Evolutionary conservation across 2,329 filamentous ascomycete genomes (phyloP).

Genomic region (Dothideomycetidae sp.): DNA sequence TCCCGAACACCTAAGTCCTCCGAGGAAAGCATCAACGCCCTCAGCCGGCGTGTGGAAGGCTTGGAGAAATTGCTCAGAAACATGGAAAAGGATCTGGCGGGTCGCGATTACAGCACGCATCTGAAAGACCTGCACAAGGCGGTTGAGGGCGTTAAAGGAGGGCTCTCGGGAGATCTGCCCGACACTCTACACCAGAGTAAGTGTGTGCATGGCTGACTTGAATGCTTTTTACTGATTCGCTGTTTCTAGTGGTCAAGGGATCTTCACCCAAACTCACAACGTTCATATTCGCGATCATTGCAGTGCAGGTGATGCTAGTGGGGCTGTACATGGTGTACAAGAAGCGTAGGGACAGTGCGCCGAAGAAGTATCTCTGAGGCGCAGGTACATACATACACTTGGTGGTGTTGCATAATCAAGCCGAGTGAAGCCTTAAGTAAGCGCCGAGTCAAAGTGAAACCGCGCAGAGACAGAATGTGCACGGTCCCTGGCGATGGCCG

Average conservation of each 20-base stretch:
- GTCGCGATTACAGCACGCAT: conserved; percentile 42
- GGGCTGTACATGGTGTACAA: conserved; percentile 66
- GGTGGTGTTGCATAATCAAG: too few relatives aligned
- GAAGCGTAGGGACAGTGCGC: conserved; percentile 55
- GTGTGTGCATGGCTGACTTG: conserved; percentile 15
- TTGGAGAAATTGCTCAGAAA: conserved; percentile 38
- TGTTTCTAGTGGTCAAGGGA: conserved; percentile 33
- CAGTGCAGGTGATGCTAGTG: conserved; percentile 57
- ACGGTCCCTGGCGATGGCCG: too few relatives aligned
- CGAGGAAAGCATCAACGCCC: conserved; percentile 11
- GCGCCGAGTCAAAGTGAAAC: too few relatives aligned
- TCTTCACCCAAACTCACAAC: conserved; percentile 44
- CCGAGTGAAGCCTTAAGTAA: too few relatives aligned
- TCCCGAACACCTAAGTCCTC: conserved; percentile 2
- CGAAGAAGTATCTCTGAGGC: conserved; percentile 79
- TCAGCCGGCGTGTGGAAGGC: conserved; percentile 34
- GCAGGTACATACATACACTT: too few relatives aligned
- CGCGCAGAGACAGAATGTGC: too few relatives aligned
- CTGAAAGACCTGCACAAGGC: conserved; percentile 40
- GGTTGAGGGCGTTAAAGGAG: conserved; percentile 39
- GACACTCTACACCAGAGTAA: conserved; percentile 35
- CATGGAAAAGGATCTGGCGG: conserved; percentile 40
- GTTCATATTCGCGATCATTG: conserved; percentile 57
- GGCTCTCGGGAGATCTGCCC: conserved; percentile 38
- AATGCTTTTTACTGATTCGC: conserved; percentile 11